Base-by-base conservation (phyloP, 768 basidiomycete genomes). In the Rhizopogon roseolus region DNA sequence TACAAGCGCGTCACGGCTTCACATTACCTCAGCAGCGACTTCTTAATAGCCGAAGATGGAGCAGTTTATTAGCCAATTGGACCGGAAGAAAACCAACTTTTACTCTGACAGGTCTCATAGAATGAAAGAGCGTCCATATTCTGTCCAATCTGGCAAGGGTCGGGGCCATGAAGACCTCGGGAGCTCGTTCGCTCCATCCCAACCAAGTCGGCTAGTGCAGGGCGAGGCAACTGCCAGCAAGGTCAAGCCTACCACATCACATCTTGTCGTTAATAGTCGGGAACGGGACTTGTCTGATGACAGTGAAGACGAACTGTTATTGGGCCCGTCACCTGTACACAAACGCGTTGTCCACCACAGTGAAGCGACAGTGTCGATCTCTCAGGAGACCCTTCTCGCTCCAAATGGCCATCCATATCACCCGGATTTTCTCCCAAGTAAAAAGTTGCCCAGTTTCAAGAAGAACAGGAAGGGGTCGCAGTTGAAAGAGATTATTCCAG, bases 401-500 rank as follows among this genome's bases (percentile, higher is more conserved):
- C 63, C 54, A 17, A 48, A 57, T 1, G 67, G 62, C 28, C 53
- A 61, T 34, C 0, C 48, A 6, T 64, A 52, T 39, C 67, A 71
- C 41, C 67, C 67, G 0, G 32, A 56, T 29, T 71, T 27, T 40
- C 62, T 52, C 42, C 67, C 62, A 0, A 60, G 62, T 0, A 58
- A 11, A 63, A 60, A 56, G 1, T 0, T 0, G 44, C 70, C 22
- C 58, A 73, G 67, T 55, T 77, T 74, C 57, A 73, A 56, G 13
- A 77, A 62, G 61, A 75, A 63, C 25, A 74, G 67, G 53, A 62
- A 58, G 28, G 51, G 22, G 16, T 32, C 14, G 1, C 34, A 50
- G 52, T 10, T 41, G 27, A 32, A 4, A 1, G 56, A 62, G 8
- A 7, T 29, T 13, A 5, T 27, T 1, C 10, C 25, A 22, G 61